These are phyloP conservation scores for Bruguiera hainesii DNA, from an alignment of 441 rosid species.

Conservation along the genomic window DNA sequence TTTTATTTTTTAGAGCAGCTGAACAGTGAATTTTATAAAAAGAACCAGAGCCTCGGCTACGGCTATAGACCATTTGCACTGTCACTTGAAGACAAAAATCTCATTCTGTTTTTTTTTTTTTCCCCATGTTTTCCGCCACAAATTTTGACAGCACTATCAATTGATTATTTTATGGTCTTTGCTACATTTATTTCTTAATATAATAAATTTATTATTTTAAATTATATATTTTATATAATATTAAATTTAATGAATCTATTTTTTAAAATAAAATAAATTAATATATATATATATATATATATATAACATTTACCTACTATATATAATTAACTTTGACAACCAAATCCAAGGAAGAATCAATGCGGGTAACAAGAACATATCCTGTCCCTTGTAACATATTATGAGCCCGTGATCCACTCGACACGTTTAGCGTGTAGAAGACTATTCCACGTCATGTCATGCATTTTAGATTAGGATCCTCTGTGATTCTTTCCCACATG, in stretches of 20 bases:
- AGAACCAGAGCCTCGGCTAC: background rate
- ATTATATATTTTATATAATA: too few species aligned
- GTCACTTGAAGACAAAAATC: conserved; percentile 17
- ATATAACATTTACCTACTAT: too few species aligned
- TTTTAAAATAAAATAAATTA: too few species aligned
- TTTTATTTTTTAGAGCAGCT: too few species aligned
- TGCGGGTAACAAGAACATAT: background rate
- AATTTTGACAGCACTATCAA: background rate
- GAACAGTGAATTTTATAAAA: too few species aligned
- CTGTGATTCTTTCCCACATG: too few species aligned
- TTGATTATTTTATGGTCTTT: background rate
- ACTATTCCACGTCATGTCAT: too few species aligned
- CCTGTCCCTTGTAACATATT: conserved; percentile 13
- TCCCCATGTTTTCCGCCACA: background rate
- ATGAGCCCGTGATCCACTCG: conserved; percentile 24
- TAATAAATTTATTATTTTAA: too few species aligned
- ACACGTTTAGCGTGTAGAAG: background rate
- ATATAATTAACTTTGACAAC: background rate
- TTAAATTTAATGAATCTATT: too few species aligned
- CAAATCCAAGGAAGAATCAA: background rate
- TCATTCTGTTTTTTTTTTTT: background rate
- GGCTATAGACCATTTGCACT: conserved; percentile 10
- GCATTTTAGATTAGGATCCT: too few species aligned
- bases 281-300: too few species aligned
- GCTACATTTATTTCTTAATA: too few species aligned